Percentiles rank a stretch among this genome's conserved stretches.
Evolutionary conservation across 768 basidiomycete genomes (phyloP).

Genomic region (Russula vinacea): DNA sequence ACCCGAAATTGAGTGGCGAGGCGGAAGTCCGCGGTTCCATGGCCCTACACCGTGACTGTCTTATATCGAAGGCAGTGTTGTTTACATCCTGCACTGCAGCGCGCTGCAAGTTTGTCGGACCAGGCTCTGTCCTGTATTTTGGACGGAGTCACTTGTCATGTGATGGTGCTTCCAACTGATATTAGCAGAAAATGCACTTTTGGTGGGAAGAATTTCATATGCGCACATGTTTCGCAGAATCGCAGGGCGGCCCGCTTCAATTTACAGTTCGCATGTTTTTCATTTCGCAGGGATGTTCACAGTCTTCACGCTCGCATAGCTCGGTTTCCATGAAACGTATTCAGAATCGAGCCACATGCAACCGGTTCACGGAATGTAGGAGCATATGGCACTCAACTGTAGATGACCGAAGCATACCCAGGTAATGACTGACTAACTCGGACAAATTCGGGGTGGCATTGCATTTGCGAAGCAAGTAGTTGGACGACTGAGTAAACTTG

Average conservation of each 20-base stretch:
- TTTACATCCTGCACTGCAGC: neutral
- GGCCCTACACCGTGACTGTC: too few species aligned
- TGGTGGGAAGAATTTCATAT: conserved; percentile 9
- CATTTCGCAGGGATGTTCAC: neutral
- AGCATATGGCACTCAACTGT: neutral
- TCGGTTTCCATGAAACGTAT: neutral
- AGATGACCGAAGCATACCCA: neutral
- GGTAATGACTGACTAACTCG: neutral
- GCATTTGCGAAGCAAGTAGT: neutral
- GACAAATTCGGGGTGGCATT: neutral
- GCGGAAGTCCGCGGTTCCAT: neutral
- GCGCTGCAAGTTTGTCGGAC: neutral
- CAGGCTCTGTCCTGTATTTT: neutral
- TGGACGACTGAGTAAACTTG: too few species aligned
- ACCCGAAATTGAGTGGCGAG: neutral
- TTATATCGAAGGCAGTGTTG: too few species aligned
- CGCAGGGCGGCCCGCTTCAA: neutral
- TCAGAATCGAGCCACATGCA: neutral
- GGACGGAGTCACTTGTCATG: neutral
- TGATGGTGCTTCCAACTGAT: too few species aligned
- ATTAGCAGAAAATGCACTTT: neutral
- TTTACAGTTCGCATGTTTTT: neutral
- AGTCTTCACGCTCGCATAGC: neutral
- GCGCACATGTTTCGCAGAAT: neutral
- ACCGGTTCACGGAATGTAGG: neutral